A percentile compares a stretch with the other conserved stretches of the same genome.
phyloP scores from a whole-genome alignment of 805 yeast genomes.

The Nakazawaea wyomingensis region DNA sequence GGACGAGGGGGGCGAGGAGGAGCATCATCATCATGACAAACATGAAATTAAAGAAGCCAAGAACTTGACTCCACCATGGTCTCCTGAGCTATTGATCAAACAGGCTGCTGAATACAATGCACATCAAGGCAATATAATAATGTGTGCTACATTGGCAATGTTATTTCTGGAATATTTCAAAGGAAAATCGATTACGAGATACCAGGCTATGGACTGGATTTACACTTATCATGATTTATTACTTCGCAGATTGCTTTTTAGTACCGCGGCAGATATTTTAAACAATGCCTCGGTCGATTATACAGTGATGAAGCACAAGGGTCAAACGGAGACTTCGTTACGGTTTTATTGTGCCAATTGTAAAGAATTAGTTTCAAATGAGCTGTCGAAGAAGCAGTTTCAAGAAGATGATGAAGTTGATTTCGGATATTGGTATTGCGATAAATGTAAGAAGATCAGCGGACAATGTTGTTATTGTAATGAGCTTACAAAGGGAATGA shows the following conservation, averaged over 20 bases:
- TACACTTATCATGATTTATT: slow-evolving; percentile 50
- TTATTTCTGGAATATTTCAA: slow-evolving; percentile 44
- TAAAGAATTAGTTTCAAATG: slow-evolving; percentile 54
- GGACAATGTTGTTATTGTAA: slow-evolving; percentile 76
- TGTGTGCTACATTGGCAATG: slow-evolving; percentile 53
- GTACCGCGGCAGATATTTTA: slow-evolving; percentile 51
- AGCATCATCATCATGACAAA: too few species aligned
- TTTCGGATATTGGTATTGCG: slow-evolving; percentile 85
- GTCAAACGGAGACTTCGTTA: slow-evolving; percentile 35
- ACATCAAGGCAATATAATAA: slow-evolving; percentile 58
- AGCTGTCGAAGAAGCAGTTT: slow-evolving; percentile 38
- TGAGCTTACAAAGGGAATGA: slow-evolving; percentile 68
- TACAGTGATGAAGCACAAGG: slow-evolving; percentile 28
- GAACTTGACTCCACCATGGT: slow-evolving; percentile 48
- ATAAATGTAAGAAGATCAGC: slow-evolving; percentile 52
- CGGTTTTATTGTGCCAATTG: slow-evolving; percentile 62
- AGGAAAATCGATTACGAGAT: slow-evolving; percentile 18
- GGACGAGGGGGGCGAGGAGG: too few species aligned
- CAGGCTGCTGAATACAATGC: slow-evolving; percentile 51
- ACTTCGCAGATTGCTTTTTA: slow-evolving; percentile 44
- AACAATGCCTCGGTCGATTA: slow-evolving; percentile 29
- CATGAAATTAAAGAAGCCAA: too few species aligned
- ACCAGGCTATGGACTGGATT: slow-evolving; percentile 49
- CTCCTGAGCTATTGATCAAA: slow-evolving; percentile 41
- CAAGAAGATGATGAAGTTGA: slow-evolving; percentile 26